A percentile compares a stretch with the other conserved stretches of the same genome.
Conservation (phyloP, 139 green algal species). For the Astrephomene gubernaculifera region DNA sequence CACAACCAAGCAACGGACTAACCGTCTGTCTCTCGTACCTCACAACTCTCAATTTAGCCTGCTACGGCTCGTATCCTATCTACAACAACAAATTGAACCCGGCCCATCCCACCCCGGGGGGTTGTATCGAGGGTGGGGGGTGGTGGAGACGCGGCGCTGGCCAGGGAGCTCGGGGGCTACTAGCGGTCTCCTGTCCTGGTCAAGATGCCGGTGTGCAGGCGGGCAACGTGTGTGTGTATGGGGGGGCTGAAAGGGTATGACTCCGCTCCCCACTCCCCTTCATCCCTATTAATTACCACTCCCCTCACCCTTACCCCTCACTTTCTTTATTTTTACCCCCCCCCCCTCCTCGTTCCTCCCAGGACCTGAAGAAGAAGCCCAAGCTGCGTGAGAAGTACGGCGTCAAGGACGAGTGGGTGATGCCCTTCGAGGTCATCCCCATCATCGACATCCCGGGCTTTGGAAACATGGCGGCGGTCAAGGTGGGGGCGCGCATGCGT, state of each 20-base stretch:
- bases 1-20: no score
- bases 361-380: conserved; percentile 95
- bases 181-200: no score
- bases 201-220: no score
- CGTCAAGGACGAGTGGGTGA: conserved; percentile 95
- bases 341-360: conserved; percentile 21
- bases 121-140: no score
- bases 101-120: no score
- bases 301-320: background rate
- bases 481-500: conserved; percentile 6
- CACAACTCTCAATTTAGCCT: no score
- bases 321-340: background rate
- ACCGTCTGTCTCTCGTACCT: no score
- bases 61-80: no score
- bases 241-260: background rate
- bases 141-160: background rate
- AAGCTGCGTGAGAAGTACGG: conserved; percentile 95
- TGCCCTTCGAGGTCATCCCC: conserved; percentile 95
- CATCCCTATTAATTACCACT: no score
- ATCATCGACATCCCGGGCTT: conserved; percentile 98
- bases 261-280: no score
- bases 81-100: no score
- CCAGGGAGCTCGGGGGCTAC: no score
- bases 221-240: background rate
- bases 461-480: conserved; percentile 81